Conservation (phyloP, 78 protist species). For the Dictyostelium citrinum region DNA sequence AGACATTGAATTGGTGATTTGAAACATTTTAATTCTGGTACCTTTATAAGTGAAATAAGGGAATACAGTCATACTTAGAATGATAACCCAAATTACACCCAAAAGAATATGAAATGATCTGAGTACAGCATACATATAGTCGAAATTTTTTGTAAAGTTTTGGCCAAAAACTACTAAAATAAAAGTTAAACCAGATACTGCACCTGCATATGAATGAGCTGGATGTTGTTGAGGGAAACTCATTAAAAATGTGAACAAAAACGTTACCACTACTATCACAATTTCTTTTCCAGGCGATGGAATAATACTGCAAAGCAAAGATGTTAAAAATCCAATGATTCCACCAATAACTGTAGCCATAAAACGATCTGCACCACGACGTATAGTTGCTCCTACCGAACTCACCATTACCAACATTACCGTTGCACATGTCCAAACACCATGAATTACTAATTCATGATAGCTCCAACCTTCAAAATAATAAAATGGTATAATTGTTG, state of each 20-base stretch:
- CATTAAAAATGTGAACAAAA: neutral
- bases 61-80: neutral
- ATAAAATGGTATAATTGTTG: conserved; percentile 6
- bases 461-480: conserved; percentile 29
- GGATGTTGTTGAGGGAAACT: conserved; percentile 57
- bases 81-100: conserved; percentile 57
- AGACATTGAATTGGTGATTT: neutral
- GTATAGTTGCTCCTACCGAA: conserved; percentile 37
- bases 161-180: conserved; percentile 10
- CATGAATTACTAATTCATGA: conserved; percentile 12
- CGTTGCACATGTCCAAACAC: conserved; percentile 62
- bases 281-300: conserved; percentile 8
- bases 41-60: conserved; percentile 35
- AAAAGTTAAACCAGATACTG: conserved; percentile 33
- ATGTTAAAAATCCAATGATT: conserved; percentile 14
- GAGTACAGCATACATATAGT: conserved; percentile 10
- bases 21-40: neutral
- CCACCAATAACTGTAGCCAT: conserved; percentile 42
- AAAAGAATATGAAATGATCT: conserved; percentile 25
- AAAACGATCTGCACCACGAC: conserved; percentile 27
- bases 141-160: neutral
- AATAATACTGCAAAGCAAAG: neutral
- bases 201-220: conserved; percentile 23
- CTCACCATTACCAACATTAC: conserved; percentile 35
- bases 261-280: neutral